Evolutionary conservation across 257 asterid genomes (phyloP).

Genomic region (Plantago ovata): DNA sequence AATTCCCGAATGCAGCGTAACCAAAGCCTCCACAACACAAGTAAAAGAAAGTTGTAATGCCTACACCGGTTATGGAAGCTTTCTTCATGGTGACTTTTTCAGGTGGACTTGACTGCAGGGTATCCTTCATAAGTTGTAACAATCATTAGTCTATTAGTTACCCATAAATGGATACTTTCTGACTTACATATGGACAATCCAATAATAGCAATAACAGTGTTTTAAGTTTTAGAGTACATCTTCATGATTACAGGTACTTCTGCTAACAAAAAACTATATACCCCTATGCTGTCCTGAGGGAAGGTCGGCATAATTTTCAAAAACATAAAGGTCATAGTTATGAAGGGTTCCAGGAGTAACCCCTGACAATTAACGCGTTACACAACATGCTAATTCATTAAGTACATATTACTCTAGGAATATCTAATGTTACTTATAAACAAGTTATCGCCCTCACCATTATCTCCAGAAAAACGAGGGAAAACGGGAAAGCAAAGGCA

Average conservation of each 20-base stretch:
- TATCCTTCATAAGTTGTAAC: constrained; percentile 45
- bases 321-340: no score
- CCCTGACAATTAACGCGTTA: no score
- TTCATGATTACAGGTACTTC: no score
- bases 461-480: constrained; percentile 60
- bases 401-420: constrained; percentile 3
- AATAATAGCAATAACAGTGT: no score
- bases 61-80: constrained; percentile 50
- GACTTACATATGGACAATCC: no score
- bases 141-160: neutral
- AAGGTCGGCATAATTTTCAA: no score
- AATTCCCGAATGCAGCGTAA: constrained; percentile 83
- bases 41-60: constrained; percentile 61
- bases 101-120: constrained; percentile 60
- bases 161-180: no score
- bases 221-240: no score
- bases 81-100: constrained; percentile 67
- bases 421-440: neutral
- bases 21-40: constrained; percentile 91
- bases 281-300: no score
- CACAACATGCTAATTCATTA: no score
- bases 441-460: constrained; percentile 36
- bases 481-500: constrained; percentile 74
- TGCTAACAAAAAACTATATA: no score
- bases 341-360: no score